Conservation (phyloP, 2,329 filamentous ascomycete genomes). For the Colletotrichum sidae region DNA sequence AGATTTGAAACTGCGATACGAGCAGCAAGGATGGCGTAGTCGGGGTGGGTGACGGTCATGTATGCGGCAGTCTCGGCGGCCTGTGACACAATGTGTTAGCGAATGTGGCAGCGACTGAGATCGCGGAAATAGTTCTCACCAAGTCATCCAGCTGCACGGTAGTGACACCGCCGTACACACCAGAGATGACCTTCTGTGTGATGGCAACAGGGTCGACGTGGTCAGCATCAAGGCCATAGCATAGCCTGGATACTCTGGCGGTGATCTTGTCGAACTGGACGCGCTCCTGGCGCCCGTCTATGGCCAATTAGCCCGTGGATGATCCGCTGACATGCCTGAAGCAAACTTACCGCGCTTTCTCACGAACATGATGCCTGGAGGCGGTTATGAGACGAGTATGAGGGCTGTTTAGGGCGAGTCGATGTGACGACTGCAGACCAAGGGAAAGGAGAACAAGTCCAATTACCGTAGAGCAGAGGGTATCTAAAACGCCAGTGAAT, state of each 20-base stretch:
- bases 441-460: constrained; percentile 1
- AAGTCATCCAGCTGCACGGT: constrained; percentile 97
- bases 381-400: constrained; percentile 14
- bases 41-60: constrained; percentile 99
- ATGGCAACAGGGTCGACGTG: constrained; percentile 98
- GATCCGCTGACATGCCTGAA: not conserved
- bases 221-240: constrained; percentile 93
- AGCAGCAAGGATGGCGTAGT: constrained; percentile 98
- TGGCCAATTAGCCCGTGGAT: not conserved
- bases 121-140: constrained; percentile 66
- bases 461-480: constrained; percentile 10
- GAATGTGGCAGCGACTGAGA: not conserved
- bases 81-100: constrained; percentile 59
- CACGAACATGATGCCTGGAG: constrained; percentile 65
- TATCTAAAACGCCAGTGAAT: constrained; percentile 25
- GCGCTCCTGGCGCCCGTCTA: constrained; percentile 99
- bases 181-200: constrained; percentile 99
- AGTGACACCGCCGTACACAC: constrained; percentile 98
- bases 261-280: constrained; percentile 99
- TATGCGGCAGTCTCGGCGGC: constrained; percentile 98
- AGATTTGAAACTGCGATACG: constrained; percentile 99
- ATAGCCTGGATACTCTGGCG: constrained; percentile 94
- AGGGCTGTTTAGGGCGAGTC: not conserved
- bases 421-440: constrained; percentile 3
- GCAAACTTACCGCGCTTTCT: constrained; percentile 69